A percentile compares a stretch with the other conserved stretches of the same genome.
Evolutionary conservation across 495 filamentous ascomycete species (phyloP).

Genomic region (Hyaloscypha variabilis): DNA sequence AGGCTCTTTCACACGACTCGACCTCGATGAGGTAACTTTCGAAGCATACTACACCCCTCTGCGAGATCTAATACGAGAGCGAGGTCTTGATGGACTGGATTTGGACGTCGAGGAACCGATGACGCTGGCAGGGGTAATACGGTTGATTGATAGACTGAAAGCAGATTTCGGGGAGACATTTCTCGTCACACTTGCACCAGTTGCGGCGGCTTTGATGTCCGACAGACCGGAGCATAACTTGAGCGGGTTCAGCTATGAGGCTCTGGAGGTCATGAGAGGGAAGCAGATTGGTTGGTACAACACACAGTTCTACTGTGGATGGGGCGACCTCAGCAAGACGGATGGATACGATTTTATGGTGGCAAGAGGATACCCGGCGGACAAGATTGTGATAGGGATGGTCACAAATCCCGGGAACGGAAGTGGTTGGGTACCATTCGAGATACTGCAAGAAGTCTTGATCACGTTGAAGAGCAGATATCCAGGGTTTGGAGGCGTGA

Average conservation of each 20-base stretch:
- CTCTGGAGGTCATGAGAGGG: constrained; percentile 66
- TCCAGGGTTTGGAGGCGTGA: constrained; percentile 72
- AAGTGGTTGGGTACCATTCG: constrained; percentile 56
- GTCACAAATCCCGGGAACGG: constrained; percentile 73
- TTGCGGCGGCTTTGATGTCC: constrained; percentile 68
- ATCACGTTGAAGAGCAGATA: constrained; percentile 36
- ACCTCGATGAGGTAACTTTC: constrained; percentile 56
- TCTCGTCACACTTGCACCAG: constrained; percentile 77
- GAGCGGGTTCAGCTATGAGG: constrained; percentile 74
- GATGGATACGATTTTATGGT: constrained; percentile 67
- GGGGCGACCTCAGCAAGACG: constrained; percentile 63
- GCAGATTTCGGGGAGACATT: constrained; percentile 71
- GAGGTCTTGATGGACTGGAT: constrained; percentile 72
- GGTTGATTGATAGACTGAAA: constrained; percentile 72
- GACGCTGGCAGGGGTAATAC: constrained; percentile 67
- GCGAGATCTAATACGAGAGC: constrained; percentile 55
- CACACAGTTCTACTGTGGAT: constrained; percentile 83
- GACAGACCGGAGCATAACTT: constrained; percentile 55
- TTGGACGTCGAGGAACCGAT: constrained; percentile 84
- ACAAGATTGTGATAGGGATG: constrained; percentile 71
- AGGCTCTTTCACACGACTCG: constrained; percentile 69
- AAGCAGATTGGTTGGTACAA: constrained; percentile 79
- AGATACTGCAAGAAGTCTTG: constrained; percentile 48
- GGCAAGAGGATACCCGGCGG: constrained; percentile 61
- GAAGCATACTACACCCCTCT: constrained; percentile 70